Base-by-base conservation (phyloP, 176 grass and related monocot species). In the Cocos nucifera region DNA sequence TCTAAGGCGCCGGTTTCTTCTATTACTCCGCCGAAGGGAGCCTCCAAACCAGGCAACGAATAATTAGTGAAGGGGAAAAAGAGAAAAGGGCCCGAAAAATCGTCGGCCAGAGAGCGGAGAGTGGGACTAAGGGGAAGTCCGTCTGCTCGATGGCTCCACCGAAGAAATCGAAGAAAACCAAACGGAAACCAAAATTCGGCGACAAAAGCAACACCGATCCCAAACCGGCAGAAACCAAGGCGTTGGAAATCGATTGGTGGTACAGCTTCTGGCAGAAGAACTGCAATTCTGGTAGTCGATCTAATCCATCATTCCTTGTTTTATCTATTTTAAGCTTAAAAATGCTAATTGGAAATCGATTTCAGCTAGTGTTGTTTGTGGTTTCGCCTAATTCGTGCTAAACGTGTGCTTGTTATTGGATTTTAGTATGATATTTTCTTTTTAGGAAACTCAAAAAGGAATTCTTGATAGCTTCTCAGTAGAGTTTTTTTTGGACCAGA, bases 161-260 rank as follows among this genome's bases (percentile, higher is more conserved):
- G 58, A 93, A 93, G 84, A 87, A 93, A 77, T 30, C 56, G 49
- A 93, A 84, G 83, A 93, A 93, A 58, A 72, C 62, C 49, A 93
- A 93, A 64, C 77, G 78, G 22, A 96, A 96, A 65, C 27, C 71
- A 51, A 96, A 90, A 74, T 61, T 75, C 61, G 26, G 69, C 55
- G 39, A 49, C 62, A 91, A 69, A 63, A 44, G 62, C 54, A 48
- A 70, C 22, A 23, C 69, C 39, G 24, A 57, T 32, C 86, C 82
- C 24, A 44, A 44, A 44, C 35, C 35, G 35, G 53, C 67, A 17
- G 92, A 91, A 55, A 78, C 84, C 63, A 79, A 78, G 64, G 69
- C 72, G 2, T 80, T 84, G 18, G 92, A 97, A 35, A 91, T 84
- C 18, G 92, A 97, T 73, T 91, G 92, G 92, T 91, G 92, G 92